Conservation (phyloP, 345 rosid genomes). For the Brassica juncea region DNA sequence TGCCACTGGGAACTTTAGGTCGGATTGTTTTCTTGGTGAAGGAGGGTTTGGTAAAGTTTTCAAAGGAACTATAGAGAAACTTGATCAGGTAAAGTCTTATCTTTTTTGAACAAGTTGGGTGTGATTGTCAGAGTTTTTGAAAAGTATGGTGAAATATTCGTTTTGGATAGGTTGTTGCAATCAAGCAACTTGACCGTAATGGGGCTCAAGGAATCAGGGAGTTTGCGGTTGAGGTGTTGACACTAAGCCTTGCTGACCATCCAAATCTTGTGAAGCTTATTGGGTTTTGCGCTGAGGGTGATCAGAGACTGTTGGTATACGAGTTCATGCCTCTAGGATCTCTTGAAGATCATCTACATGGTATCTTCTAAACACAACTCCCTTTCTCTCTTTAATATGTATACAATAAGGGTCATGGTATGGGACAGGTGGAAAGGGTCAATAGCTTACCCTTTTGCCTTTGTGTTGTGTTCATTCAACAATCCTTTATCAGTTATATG, state of each 20-base stretch:
- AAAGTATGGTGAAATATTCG: not conserved
- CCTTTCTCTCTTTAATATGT: not conserved
- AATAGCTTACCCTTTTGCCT: conserved; percentile 10
- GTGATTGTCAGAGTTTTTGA: conserved; percentile 2
- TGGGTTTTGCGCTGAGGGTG: conserved; percentile 90
- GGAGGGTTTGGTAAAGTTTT: conserved; percentile 95
- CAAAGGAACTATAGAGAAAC: conserved; percentile 59
- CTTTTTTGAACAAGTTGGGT: not conserved
- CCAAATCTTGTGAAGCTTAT: conserved; percentile 84
- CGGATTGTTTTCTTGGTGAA: conserved; percentile 74
- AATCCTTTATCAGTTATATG: too few species aligned
- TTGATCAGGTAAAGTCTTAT: conserved; percentile 50
- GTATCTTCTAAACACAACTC: conserved; percentile 42
- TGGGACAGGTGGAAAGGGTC: conserved; percentile 14
- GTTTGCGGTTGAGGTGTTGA: conserved; percentile 85
- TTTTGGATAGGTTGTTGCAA: conserved; percentile 68
- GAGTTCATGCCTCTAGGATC: conserved; percentile 89
- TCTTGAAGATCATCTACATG: conserved; percentile 78
- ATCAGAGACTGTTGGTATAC: conserved; percentile 81
- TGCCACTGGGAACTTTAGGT: conserved; percentile 66
- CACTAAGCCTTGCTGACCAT: conserved; percentile 72
- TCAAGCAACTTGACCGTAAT: conserved; percentile 84
- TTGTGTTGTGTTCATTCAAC: not conserved
- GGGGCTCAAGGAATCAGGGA: conserved; percentile 87
- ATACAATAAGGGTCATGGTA: not conserved